Evolutionary conservation across 352 stramenopile genomes (phyloP).

Genomic region (Thalassiosira mediterranea): DNA sequence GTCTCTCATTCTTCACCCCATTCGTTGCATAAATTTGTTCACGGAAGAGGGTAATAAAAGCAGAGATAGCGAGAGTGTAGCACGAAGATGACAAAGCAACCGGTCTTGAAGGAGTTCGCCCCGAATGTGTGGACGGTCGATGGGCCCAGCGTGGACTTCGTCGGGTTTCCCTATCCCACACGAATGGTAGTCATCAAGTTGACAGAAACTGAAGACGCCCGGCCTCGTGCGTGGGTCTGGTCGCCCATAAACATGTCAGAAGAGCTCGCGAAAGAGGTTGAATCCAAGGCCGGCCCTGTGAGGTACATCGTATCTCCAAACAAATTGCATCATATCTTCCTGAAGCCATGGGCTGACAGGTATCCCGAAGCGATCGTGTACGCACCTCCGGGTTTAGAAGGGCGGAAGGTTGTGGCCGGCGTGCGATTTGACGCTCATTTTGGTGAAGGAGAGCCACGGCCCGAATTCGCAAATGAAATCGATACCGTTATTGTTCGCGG

Average conservation of each 20-base stretch:
- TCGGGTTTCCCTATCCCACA: slow-evolving; percentile 38
- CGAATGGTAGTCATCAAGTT: slow-evolving; percentile 41
- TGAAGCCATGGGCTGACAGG: slow-evolving; percentile 32
- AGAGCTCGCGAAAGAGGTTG: slow-evolving; percentile 24
- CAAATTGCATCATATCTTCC: slow-evolving; percentile 43
- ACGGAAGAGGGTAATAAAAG: too few species aligned
- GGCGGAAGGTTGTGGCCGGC: slow-evolving; percentile 16
- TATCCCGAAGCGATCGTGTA: slow-evolving; percentile 43
- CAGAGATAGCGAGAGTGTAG: too few species aligned
- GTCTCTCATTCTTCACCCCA: too few species aligned
- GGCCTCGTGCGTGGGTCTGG: slow-evolving; percentile 48
- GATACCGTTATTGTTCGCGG: slow-evolving; percentile 36
- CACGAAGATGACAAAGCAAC: too few species aligned
- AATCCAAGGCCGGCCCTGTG: slow-evolving; percentile 27
- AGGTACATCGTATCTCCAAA: slow-evolving; percentile 45
- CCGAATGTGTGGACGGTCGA: slow-evolving; percentile 28
- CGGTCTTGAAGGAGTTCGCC: slow-evolving; percentile 31
- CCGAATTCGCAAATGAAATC: slow-evolving; percentile 30
- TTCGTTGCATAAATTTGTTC: too few species aligned
- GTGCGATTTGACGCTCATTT: slow-evolving; percentile 6
- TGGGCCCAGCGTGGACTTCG: slow-evolving; percentile 30
- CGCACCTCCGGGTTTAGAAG: slow-evolving; percentile 24
- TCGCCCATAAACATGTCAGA: slow-evolving; percentile 27
- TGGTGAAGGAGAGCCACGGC: slow-evolving; percentile 10
- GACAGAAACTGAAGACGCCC: background rate